Evolutionary conservation across 2,329 filamentous ascomycete species (phyloP), one percentile per base, ranked within the genome.

Genomic region (Ramichloridium luteum): DNA sequence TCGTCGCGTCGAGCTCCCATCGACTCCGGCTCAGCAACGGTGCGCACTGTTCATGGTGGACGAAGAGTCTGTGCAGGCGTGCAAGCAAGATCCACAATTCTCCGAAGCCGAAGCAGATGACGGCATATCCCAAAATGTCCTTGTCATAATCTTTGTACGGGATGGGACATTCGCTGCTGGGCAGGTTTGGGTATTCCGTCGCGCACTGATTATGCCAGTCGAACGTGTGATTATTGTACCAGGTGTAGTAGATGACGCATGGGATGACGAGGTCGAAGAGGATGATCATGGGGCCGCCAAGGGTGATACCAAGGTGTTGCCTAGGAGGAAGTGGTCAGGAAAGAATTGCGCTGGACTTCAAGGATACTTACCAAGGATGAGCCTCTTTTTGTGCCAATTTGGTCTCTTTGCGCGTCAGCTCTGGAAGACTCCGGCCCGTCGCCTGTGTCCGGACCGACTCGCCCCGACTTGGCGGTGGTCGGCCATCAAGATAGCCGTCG

Each of bases 1-100:
- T 45, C 6, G 49, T 53, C 8, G 49, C 49, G 26, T 53, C 49
- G n/a, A 53, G 37, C 28, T 53, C 49, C 46, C 46, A 51, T 27
- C 39, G 36, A 28, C 32, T 45, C 10, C 48, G 35, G 4, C 46
- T 49, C 2, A 53, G 39, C 8, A 53, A 36, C 12, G 49, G 49
- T 14, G 49, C 49, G 31, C 48, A 51, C 18, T 45, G 38, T 5
- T 53, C 49, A 15, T 30, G 46, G 20, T 46, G 41, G 16, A 45
- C 37, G 20, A 45, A 46, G 2, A 53, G 36, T 16, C 49, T 34
- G 31, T 37, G 38, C 1, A 53, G 45, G 27, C 49, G 43, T 9
- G 48, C 47, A n/a, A 45, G 26, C 16, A 53, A 32, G 27, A 53
- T 50, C 43, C 46, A 53, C n/a, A 51, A 34, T 36, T 53, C 49